A percentile compares a stretch with the other conserved stretches of the same genome.
phyloP scores from a whole-genome alignment of 257 asterid genomes.

The Osmanthus fragrans region DNA sequence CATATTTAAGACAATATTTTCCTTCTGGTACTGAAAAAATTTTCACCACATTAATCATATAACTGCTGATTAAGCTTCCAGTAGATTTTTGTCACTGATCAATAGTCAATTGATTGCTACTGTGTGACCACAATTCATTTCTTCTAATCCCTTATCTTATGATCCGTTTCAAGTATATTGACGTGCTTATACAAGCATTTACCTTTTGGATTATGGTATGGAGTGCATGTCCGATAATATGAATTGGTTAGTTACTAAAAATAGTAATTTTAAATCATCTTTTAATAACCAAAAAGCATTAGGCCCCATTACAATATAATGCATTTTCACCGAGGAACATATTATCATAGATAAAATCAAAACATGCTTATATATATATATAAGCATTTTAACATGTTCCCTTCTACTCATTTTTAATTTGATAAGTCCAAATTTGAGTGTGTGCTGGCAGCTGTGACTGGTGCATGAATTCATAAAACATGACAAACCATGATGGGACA shows the following conservation, averaged over 20 bases:
- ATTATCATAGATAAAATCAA: not conserved
- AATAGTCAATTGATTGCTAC: not conserved
- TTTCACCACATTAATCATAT: not conserved
- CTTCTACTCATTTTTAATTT: not conserved
- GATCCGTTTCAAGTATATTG: not conserved
- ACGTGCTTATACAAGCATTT: not conserved
- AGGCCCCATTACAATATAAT: too few relatives aligned
- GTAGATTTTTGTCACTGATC: not conserved
- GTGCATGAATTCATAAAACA: not conserved
- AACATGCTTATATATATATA: not conserved
- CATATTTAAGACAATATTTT: not conserved
- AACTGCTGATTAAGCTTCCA: not conserved
- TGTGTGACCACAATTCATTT: not conserved
- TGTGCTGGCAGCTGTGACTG: not conserved
- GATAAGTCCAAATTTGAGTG: not conserved
- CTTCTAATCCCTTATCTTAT: not conserved
- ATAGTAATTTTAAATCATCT: too few relatives aligned
- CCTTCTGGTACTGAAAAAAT: conserved; percentile 5
- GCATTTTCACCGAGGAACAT: not conserved
- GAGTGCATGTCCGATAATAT: not conserved
- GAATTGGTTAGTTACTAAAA: not conserved
- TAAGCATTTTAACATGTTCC: not conserved
- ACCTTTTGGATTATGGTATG: not conserved
- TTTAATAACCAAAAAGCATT: too few relatives aligned
- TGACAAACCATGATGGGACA: not conserved